These are phyloP conservation scores for Amanita jacksonii DNA, from an alignment of 768 basidiomycete species.

Conservation along the genomic window DNA sequence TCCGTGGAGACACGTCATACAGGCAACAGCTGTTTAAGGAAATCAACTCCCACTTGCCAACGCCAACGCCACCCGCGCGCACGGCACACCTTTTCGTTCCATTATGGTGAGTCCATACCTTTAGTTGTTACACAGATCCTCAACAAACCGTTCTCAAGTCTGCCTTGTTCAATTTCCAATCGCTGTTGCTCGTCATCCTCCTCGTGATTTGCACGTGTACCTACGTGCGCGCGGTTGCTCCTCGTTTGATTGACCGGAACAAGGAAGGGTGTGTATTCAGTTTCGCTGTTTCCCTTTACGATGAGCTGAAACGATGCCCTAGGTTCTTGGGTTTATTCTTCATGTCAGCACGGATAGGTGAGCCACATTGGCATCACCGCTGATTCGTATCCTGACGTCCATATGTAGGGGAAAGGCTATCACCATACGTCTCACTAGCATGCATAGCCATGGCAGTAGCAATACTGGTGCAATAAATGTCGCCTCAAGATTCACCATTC, in stretches of 20 bases:
- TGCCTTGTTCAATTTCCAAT: conserved; percentile 97
- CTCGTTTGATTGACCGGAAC: conserved; percentile 85
- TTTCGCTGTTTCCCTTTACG: background rate
- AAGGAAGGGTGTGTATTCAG: conserved; percentile 81
- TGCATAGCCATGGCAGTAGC: conserved; percentile 89
- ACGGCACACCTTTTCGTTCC: too few species aligned
- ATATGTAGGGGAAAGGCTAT: conserved; percentile 77
- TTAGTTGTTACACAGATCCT: too few species aligned
- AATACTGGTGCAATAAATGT: conserved; percentile 32
- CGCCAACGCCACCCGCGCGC: too few species aligned
- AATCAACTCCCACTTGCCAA: too few species aligned
- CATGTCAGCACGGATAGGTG: conserved; percentile 94
- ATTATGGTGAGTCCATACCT: too few species aligned
- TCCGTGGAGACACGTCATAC: too few species aligned
- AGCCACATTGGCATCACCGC: conserved; percentile 13
- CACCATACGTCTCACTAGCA: conserved; percentile 91
- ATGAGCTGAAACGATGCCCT: background rate
- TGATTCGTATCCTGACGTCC: background rate
- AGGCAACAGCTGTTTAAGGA: too few species aligned
- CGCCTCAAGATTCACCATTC: too few species aligned
- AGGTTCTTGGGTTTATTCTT: conserved; percentile 91
- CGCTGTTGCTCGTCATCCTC: conserved; percentile 86
- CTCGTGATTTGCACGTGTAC: conserved; percentile 96
- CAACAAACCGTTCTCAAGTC: conserved; percentile 33
- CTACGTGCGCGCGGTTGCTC: conserved; percentile 85